Base-by-base conservation (phyloP, 257 asterid species). In the Pogostemon cablin region DNA sequence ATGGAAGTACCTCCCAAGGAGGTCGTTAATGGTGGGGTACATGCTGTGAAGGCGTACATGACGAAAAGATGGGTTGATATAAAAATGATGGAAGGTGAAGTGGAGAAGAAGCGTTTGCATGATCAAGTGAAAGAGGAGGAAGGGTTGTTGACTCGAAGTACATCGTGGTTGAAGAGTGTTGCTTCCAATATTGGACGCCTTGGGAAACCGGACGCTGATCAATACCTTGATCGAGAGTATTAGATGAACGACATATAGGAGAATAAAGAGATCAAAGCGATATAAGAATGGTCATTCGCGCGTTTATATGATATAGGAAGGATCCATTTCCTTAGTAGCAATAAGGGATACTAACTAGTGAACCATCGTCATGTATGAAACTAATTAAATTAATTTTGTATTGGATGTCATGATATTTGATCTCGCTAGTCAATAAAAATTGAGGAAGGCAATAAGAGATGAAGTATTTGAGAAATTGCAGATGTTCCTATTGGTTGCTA, bases 1-100 rank as follows among this genome's bases (percentile, higher is more conserved):
- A 88, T 93, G 42, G 83, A 65, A 35, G 53, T 86, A 1, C 98
- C 98, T 38, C 96, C 98, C 2, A 81, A 79, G 80, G 92, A 86
- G 68, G 83, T 90, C 0, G 87, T 80, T 3, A 71, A 61, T 9
- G 80, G 77, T 44, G 17, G 98, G 4, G 78, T 83, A 71, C 87
- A 86, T 54, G 83, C 92, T 20, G 71, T 92, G 62, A 90, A 75
- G 83, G 80, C 78, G 10, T 92, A 78, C 50, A 87, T 92, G 96
- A 72, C 80, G 6, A 85, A 83, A 67, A 87, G 93, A 25, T 82
- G 89, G 80, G 86, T 74, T 10, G 93, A 92, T 67, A 72, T 77
- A n/a, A 25, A 25, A 25, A 69, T 86, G 76, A 74, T 77, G 73
- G 96, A 78, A 39, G 65, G n/a, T 53, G 90, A 89, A 75, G 87